Conservation (phyloP, 2,329 filamentous ascomycete species). For the Dactylella cylindrospora region DNA sequence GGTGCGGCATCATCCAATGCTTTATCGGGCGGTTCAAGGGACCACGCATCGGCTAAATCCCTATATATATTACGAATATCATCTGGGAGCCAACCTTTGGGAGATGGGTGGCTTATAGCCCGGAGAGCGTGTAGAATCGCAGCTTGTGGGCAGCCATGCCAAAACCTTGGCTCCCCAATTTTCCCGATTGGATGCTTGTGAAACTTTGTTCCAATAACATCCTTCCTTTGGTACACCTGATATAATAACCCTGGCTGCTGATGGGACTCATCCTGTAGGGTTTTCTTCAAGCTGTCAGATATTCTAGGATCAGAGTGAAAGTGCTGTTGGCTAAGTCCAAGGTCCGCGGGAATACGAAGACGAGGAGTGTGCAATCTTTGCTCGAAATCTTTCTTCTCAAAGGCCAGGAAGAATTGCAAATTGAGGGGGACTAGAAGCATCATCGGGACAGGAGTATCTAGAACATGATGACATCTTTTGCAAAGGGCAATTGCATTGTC, state of each 20-base stretch:
- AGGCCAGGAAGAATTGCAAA: background rate
- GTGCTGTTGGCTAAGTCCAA: background rate
- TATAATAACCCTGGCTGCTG: background rate
- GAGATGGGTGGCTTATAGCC: background rate
- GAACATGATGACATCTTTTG: constrained; percentile 2
- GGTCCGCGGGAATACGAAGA: background rate
- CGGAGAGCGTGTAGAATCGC: constrained; percentile 4
- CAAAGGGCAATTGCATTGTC: constrained; percentile 3
- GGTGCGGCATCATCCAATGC: background rate
- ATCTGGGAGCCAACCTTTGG: background rate
- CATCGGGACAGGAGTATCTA: background rate
- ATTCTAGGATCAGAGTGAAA: too few relatives aligned
- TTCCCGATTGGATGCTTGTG: background rate
- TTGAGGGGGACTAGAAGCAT: background rate
- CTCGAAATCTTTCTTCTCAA: constrained; percentile 1
- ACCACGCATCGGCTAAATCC: background rate
- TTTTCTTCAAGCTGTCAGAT: background rate
- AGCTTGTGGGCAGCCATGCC: constrained; percentile 3
- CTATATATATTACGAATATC: background rate
- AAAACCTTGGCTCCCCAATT: constrained; percentile 1
- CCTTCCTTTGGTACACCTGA: constrained; percentile 4
- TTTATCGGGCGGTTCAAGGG: background rate
- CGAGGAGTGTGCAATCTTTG: background rate
- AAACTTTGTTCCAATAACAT: background rate
- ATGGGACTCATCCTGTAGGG: background rate